Conservation (phyloP, 2,329 filamentous ascomycete genomes). For the Trichoderma asperellum region DNA sequence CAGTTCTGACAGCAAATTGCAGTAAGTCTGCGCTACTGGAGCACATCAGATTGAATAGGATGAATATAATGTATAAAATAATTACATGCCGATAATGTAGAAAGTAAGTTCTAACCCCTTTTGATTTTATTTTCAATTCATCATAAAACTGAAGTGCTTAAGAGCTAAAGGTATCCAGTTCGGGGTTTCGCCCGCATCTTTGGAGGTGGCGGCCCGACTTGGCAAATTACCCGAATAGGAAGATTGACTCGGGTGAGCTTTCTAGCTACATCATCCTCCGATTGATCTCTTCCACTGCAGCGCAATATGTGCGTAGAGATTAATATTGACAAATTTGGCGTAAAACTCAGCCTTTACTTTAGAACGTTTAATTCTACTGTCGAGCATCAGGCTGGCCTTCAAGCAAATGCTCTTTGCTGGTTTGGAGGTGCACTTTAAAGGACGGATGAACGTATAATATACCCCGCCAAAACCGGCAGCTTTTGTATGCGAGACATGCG, state of each 20-base stretch:
- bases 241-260: not conserved
- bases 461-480: slow-evolving; percentile 19
- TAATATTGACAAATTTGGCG: not conserved
- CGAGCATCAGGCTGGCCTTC: not conserved
- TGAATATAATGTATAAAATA: too few relatives aligned
- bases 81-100: too few relatives aligned
- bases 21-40: too few relatives aligned
- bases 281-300: not conserved
- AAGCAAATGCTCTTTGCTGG: not conserved
- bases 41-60: too few relatives aligned
- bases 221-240: slow-evolving; percentile 5
- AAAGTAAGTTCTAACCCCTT: too few relatives aligned
- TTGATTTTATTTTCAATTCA: too few relatives aligned
- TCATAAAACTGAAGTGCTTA: too few relatives aligned
- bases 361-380: not conserved
- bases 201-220: not conserved
- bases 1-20: not conserved
- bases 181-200: too few relatives aligned
- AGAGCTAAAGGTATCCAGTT: too few relatives aligned
- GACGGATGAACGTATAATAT: not conserved
- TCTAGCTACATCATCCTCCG: not conserved
- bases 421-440: not conserved
- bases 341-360: not conserved
- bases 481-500: slow-evolving; percentile 12
- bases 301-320: not conserved